Percentiles rank a stretch among this genome's conserved stretches.
These are phyloP conservation scores for Wallemia mellicola DNA, from an alignment of 1,284 basidiomycete species.

Conservation along the genomic window DNA sequence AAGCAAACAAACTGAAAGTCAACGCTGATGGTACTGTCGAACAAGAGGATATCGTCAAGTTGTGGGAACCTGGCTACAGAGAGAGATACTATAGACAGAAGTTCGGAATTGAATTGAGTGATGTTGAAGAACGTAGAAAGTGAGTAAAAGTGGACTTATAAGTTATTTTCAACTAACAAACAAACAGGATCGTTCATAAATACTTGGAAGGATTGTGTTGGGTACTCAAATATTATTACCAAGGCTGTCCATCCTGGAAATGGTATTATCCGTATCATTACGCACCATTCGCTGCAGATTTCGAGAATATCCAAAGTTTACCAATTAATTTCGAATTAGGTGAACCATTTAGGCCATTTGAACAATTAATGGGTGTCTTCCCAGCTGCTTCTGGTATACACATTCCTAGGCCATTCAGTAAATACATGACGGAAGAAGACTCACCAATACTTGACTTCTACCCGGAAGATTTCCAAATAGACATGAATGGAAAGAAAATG, in stretches of 20 bases:
- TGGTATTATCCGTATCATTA: constrained; percentile 99
- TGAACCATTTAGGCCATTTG: constrained; percentile 80
- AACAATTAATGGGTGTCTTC: constrained; percentile 94
- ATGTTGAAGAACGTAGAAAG: constrained; percentile 42
- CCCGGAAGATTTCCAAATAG: constrained; percentile 68
- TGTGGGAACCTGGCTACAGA: constrained; percentile 83
- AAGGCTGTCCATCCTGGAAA: constrained; percentile 82
- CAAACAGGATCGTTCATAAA: constrained; percentile 34
- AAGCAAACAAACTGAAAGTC: constrained; percentile 32
- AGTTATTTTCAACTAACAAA: constrained; percentile 6
- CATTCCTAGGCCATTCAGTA: constrained; percentile 60
- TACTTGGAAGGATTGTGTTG: constrained; percentile 89
- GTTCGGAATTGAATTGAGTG: constrained; percentile 46
- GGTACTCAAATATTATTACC: constrained; percentile 95
- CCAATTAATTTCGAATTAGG: constrained; percentile 49
- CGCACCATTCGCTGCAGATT: constrained; percentile 90
- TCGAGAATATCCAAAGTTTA: constrained; percentile 47
- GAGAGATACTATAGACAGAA: constrained; percentile 88
- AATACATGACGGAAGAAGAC: constrained; percentile 55
- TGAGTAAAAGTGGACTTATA: constrained; percentile 18
- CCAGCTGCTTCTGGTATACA: constrained; percentile 68
- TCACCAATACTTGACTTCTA: constrained; percentile 96
- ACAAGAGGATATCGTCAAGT: constrained; percentile 80
- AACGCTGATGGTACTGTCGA: constrained; percentile 63
- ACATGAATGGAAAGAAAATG: constrained; percentile 99